phyloP scores from a whole-genome alignment of 768 basidiomycete species.

The Chiua virens region DNA sequence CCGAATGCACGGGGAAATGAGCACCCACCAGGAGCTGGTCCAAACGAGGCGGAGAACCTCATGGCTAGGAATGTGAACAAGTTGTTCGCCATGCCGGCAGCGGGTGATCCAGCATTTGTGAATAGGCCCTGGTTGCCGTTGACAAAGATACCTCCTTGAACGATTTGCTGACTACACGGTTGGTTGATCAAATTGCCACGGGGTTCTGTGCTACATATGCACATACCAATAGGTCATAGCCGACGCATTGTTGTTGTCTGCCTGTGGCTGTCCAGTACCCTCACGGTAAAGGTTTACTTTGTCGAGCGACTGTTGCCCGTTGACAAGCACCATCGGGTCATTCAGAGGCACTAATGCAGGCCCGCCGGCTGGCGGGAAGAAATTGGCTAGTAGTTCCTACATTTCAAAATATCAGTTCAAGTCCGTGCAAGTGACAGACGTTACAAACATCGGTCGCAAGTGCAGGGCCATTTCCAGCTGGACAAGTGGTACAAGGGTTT shows the following conservation, averaged over 20 bases:
- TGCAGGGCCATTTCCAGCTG: conserved; percentile 15
- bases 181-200: neutral
- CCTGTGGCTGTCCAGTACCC: conserved; percentile 27
- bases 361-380: conserved; percentile 24
- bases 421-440: neutral
- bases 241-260: conserved; percentile 24
- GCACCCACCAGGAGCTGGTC: conserved; percentile 23
- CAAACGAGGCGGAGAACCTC: conserved; percentile 26
- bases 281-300: conserved; percentile 30
- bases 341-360: conserved; percentile 26
- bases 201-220: too few relatives aligned
- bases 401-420: neutral
- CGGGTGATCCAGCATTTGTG: conserved; percentile 19
- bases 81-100: conserved; percentile 19
- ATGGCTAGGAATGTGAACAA: conserved; percentile 31
- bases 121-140: conserved; percentile 22
- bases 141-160: conserved; percentile 24
- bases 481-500: conserved; percentile 27
- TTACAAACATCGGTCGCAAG: conserved; percentile 24
- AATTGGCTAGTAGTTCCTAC: conserved; percentile 25
- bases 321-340: conserved; percentile 27
- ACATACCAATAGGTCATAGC: conserved; percentile 21
- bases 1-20: neutral
- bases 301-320: conserved; percentile 21
- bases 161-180: conserved; percentile 18